Percentiles rank a stretch among this genome's conserved stretches.
Conservation (phyloP, 129 eudicot genomes). For the Artemisia argyi region DNA sequence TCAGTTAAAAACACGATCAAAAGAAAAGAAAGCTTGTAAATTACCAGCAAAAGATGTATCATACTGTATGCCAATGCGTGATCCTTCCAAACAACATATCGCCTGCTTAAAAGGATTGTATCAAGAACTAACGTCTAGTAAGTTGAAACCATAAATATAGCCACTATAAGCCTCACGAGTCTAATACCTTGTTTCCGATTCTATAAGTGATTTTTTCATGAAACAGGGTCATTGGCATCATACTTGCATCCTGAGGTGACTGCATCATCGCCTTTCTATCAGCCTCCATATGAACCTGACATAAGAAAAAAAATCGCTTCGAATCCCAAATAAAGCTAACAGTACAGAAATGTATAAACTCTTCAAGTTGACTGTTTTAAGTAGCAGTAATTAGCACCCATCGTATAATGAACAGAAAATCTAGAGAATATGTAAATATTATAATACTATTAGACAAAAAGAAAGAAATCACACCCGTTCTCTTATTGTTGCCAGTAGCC, state of each 20-base stretch:
- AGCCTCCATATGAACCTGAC: conserved; percentile 91
- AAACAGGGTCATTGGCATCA: conserved; percentile 38
- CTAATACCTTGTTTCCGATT: conserved; percentile 83
- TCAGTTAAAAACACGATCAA: not conserved
- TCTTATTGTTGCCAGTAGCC: conserved; percentile 87
- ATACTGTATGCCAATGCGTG: conserved; percentile 91
- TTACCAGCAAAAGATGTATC: conserved; percentile 94
- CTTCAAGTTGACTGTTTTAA: not conserved
- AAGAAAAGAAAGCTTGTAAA: not conserved
- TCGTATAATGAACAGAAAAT: too few relatives aligned
- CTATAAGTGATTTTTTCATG: conserved; percentile 71
- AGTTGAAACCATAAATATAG: too few relatives aligned
- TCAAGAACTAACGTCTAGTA: not conserved
- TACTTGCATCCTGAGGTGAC: conserved; percentile 44
- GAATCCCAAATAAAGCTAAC: conserved; percentile 2
- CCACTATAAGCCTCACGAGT: not conserved
- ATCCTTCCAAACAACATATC: conserved; percentile 90
- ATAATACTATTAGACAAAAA: not conserved
- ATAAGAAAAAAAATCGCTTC: not conserved
- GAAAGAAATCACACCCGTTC: conserved; percentile 64
- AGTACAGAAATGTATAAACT: not conserved
- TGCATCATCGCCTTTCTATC: conserved; percentile 67
- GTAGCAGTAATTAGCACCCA: too few relatives aligned
- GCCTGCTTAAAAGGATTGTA: conserved; percentile 39
- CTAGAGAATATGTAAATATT: too few relatives aligned